phyloP scores from a whole-genome alignment of 192 early-diverging fungal genomes.

The Backusella australiensis region DNA sequence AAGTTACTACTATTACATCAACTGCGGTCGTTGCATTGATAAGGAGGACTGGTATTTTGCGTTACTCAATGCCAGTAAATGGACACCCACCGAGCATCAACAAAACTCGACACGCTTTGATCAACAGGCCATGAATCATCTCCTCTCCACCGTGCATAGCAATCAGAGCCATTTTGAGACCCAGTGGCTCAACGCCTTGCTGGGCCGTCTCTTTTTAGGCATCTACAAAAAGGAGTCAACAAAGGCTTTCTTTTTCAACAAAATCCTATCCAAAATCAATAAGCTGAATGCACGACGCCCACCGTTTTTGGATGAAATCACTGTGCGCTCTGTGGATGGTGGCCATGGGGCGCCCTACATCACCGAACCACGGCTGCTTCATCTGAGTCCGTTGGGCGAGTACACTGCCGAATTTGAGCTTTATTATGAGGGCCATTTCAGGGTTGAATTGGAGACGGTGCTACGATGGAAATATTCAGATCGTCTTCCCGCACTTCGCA shows the following conservation, averaged over 20 bases:
- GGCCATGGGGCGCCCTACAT: conserved; percentile 81
- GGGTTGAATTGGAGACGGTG: conserved; percentile 75
- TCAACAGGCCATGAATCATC: conserved; percentile 37
- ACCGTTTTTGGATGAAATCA: conserved; percentile 77
- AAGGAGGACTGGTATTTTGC: conserved; percentile 95
- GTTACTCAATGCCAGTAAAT: conserved; percentile 57
- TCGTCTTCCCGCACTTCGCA: conserved; percentile 54
- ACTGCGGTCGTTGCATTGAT: conserved; percentile 61
- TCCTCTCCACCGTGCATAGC: conserved; percentile 47
- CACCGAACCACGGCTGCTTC: conserved; percentile 70
- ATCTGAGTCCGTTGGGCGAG: conserved; percentile 68
- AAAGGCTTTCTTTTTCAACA: conserved; percentile 60
- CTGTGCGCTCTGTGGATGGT: conserved; percentile 72
- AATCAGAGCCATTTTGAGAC: conserved; percentile 51
- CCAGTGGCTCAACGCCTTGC: conserved; percentile 83
- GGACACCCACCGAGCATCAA: not conserved
- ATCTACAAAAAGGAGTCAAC: conserved; percentile 59
- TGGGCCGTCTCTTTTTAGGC: conserved; percentile 78
- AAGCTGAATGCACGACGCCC: conserved; percentile 64
- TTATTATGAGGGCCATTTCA: conserved; percentile 76
- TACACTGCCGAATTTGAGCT: conserved; percentile 72
- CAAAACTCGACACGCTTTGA: conserved; percentile 40
- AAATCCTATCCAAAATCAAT: conserved; percentile 63
- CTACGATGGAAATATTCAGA: conserved; percentile 37
- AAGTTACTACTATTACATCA: conserved; percentile 60